Base-by-base conservation (phyloP, 2,329 filamentous ascomycete species). In the Sphaceloma murrayae region DNA sequence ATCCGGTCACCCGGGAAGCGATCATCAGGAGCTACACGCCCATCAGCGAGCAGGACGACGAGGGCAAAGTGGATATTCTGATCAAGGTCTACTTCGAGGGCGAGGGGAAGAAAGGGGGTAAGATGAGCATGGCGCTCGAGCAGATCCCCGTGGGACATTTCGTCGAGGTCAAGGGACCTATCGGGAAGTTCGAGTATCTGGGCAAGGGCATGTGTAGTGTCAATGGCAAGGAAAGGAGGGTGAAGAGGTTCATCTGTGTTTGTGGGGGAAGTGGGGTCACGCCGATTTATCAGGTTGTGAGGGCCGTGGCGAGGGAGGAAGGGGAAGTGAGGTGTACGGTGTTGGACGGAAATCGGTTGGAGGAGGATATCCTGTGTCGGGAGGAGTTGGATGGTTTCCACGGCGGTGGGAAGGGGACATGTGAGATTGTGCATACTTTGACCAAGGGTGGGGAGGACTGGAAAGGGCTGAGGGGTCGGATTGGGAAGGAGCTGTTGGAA, bases 1-100 rank as follows among this genome's bases (percentile, higher is more conserved):
- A 94, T 56, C 78, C 82, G 0, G 77, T 70, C 0, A 80, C 77
- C 0, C 68, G 70, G 16, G 82, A 89, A 56, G 70, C 78, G 22
- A 81, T 94, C 52, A 87, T 94, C 54, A 76, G 88, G 16, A 79
- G 84, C 4, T 95, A 94, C 65, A 95, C 88, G 1, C 88, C 87
- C 0, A 76, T 91, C 19, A 88, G 84, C 0, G 70, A 82, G 40
- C 71, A 67, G 2, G 64, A 61, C 0, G 69, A 78, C 16, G 64
- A 67, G 46, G 87, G 86, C 0, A 70, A 63, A 42, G 66, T 94
- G 19, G 75, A 88, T 40, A 68, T 95, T 1, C 72, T 95, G 0
- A 70, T 94, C 54, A 95, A 95, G 60, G 68, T 94, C 13, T 94
- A 94, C 66, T 74, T 75, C 50, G 74, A 79, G 42, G 75, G 69